Base-by-base conservation (phyloP, 2,329 filamentous ascomycete genomes). In the Ceratocystis alfenasii region DNA sequence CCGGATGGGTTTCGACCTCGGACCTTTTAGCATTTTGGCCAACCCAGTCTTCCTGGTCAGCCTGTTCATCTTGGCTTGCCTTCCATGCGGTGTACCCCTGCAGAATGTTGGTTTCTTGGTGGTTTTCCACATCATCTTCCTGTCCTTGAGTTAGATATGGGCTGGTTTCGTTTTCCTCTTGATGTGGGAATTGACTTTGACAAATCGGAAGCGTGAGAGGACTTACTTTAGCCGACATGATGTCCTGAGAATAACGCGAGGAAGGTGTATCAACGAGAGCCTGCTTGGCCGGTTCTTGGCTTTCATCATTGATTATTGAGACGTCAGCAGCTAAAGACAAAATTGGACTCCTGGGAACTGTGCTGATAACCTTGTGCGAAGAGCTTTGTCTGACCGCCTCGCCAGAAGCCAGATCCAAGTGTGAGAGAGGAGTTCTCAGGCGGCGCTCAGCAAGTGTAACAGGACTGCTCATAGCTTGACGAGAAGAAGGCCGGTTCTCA, bases 161-260 rank as follows among this genome's bases (percentile, higher is more conserved):
- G 36, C 36, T 41, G 10, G 17, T 8, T 45, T 59, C 41, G 6
- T 2, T 22, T 44, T 30, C 8, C 20, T 17, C n/a, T 20, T 59
- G 7, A n/a, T 46, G 12, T 20, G 5, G 20, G 22, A 48, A 30
- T 10, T 62, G 45, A 15, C 41, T 53, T 15, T 28, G 48, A 3
- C 3, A 22, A 53, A 28, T 3, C 1, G 22, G 25, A 44, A 46
- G 36, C 5, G 22, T 70, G 5, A 74, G 70, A 4, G 72, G 72
- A 66, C 71, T 73, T 67, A 74, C 65, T 59, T 65, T 64, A 65
- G 25, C 53, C 68, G 68, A 48, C 62, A 28, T 44, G 2, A 70
- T 69, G 17, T 74, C 72, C 48, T 72, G 71, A 0, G 74, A 75
- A 61, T 76, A 76, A 41, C 70, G 63, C 8, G 74, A 75, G 6